phyloP scores from a whole-genome alignment of 306 rosid species.

The Pyrus communis region DNA sequence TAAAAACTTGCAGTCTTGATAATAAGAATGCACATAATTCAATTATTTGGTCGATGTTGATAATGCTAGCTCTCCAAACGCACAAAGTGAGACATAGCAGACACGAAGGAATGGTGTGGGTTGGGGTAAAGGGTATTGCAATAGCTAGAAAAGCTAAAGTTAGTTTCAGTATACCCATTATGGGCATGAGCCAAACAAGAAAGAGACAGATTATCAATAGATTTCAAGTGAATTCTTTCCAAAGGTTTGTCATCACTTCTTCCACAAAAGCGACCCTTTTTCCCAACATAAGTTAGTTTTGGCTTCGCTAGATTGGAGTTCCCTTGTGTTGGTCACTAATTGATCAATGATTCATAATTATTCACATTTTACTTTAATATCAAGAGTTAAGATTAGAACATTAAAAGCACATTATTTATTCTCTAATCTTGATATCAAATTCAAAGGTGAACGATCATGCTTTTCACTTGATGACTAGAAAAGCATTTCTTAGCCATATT shows the following conservation, averaged over 20 bases:
- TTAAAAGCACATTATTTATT: too few species aligned
- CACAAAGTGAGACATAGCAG: not conserved
- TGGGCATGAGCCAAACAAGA: constrained; percentile 56
- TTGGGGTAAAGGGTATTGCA: not conserved
- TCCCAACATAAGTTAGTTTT: constrained; percentile 32
- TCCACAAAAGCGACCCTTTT: not conserved
- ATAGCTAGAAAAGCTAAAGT: constrained; percentile 19
- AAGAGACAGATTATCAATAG: constrained; percentile 40
- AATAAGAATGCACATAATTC: not conserved
- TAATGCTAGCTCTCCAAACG: not conserved
- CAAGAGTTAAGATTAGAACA: not conserved
- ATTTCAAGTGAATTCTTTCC: constrained; percentile 36
- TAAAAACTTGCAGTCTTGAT: not conserved
- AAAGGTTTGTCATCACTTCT: constrained; percentile 54
- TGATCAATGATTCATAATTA: not conserved
- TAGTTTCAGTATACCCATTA: constrained; percentile 16
- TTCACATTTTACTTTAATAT: not conserved
- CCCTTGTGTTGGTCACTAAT: not conserved
- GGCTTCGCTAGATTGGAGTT: not conserved
- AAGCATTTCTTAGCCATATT: not conserved
- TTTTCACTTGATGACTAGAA: not conserved
- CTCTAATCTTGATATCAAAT: not conserved
- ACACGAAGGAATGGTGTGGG: constrained; percentile 13
- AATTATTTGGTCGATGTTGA: not conserved
- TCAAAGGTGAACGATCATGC: too few species aligned